Conservation (phyloP, 495 filamentous ascomycete species). For the Tuber microsphaerosporum region DNA sequence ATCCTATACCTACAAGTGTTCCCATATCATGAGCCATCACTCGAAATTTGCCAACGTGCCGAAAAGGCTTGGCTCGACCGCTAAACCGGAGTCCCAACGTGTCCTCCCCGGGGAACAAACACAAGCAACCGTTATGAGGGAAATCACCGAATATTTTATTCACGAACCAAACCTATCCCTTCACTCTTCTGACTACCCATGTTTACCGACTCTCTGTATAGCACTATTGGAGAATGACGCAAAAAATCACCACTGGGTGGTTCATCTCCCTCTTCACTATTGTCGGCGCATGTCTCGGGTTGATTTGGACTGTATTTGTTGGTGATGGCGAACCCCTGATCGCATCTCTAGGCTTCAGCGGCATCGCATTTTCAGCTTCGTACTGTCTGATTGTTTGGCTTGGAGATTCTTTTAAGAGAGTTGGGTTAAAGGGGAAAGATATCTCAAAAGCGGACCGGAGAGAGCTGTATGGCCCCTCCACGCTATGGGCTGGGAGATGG, state of each 20-base stretch:
- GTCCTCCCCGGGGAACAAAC: constrained; percentile 22
- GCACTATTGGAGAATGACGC: constrained; percentile 21
- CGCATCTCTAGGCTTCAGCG: constrained; percentile 77
- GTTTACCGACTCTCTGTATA: constrained; percentile 10
- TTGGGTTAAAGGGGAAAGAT: constrained; percentile 85
- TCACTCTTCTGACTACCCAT: constrained; percentile 9
- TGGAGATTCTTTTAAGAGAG: constrained; percentile 79
- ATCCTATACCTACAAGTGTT: neutral
- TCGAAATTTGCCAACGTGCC: neutral
- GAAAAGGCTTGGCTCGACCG: neutral
- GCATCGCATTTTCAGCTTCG: constrained; percentile 68
- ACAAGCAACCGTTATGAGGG: neutral
- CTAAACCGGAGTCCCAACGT: constrained; percentile 29
- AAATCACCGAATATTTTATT: neutral
- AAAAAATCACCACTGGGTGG: constrained; percentile 40
- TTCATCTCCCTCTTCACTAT: constrained; percentile 55
- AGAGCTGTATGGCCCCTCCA: constrained; percentile 56
- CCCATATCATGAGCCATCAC: neutral
- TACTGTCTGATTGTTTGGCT: constrained; percentile 90
- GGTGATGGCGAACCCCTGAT: constrained; percentile 83
- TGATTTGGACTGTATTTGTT: constrained; percentile 73
- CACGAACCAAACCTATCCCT: neutral
- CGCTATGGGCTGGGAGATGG: constrained; percentile 6
- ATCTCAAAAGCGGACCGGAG: constrained; percentile 67
- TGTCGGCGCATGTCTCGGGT: constrained; percentile 59